Evolutionary conservation across 805 yeast genomes (phyloP).

Genomic region (Lipomyces orientalis): DNA sequence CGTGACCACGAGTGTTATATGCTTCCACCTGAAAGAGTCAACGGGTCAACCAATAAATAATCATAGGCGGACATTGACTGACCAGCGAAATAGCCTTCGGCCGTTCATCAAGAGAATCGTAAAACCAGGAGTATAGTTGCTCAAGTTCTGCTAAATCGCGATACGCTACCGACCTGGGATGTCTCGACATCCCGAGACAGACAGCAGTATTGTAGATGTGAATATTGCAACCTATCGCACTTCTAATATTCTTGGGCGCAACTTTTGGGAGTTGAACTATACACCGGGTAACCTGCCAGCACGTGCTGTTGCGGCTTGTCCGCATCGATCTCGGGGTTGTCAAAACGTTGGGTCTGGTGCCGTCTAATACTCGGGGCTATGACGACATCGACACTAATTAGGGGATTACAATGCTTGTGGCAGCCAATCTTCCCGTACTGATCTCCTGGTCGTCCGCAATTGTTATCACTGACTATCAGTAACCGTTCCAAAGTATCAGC

Average conservation of each 20-base stretch:
- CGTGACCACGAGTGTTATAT: constrained; percentile 61
- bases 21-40: constrained; percentile 46
- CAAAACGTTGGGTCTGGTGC: no score
- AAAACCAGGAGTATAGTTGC: constrained; percentile 24
- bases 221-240: neutral
- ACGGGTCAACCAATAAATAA: neutral
- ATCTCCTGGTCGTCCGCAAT: neutral
- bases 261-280: no score
- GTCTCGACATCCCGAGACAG: constrained; percentile 12
- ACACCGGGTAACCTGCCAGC: neutral
- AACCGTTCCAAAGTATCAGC: neutral
- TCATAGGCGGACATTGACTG: neutral
- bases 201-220: neutral
- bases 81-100: constrained; percentile 24
- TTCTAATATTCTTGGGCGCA: neutral
- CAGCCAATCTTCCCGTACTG: neutral
- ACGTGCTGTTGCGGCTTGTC: no score
- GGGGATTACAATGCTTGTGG: no score
- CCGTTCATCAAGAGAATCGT: constrained; percentile 9
- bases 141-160: constrained; percentile 25
- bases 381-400: no score
- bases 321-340: no score
- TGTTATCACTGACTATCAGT: neutral
- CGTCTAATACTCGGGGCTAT: no score
- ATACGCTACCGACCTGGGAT: constrained; percentile 29